A percentile compares a stretch with the other conserved stretches of the same genome.
phyloP scores from a whole-genome alignment of 495 filamentous ascomycete species.

The Halenospora varia region DNA sequence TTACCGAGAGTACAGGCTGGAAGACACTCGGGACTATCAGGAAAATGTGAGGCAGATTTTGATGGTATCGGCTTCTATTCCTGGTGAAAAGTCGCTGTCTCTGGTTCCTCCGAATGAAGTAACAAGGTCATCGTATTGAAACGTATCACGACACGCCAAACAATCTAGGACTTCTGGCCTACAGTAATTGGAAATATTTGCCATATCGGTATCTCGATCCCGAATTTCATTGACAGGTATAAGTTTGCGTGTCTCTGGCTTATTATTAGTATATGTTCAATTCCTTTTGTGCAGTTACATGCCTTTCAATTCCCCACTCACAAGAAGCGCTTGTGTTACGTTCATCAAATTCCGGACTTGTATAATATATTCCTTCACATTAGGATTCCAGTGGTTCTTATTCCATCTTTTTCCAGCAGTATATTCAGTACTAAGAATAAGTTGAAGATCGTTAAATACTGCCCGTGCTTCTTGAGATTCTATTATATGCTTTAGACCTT shows the following conservation, averaged over 20 bases:
- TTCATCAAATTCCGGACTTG: conserved; percentile 11
- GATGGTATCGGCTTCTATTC: no score
- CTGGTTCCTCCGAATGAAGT: no score
- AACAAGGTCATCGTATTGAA: no score
- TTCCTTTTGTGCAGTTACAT: background rate
- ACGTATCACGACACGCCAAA: no score
- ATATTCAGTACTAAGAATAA: conserved; percentile 4
- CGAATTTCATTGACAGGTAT: background rate
- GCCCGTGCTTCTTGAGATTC: conserved; percentile 6
- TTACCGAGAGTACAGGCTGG: no score
- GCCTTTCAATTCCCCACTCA: background rate
- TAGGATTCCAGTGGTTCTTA: background rate
- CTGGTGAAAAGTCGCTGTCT: no score
- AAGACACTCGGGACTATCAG: no score
- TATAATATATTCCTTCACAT: conserved; percentile 1
- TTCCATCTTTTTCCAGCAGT: background rate
- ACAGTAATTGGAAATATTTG: background rate
- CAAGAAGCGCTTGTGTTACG: background rate
- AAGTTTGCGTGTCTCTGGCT: background rate
- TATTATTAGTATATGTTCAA: background rate
- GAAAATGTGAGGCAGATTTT: no score
- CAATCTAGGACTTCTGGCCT: no score
- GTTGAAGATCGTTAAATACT: conserved; percentile 11
- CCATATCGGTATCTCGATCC: background rate
- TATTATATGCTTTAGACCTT: background rate